Percentiles rank a stretch among this genome's conserved stretches.
Conservation (phyloP, 2,329 filamentous ascomycete genomes). For the Fusarium xylarioides region DNA sequence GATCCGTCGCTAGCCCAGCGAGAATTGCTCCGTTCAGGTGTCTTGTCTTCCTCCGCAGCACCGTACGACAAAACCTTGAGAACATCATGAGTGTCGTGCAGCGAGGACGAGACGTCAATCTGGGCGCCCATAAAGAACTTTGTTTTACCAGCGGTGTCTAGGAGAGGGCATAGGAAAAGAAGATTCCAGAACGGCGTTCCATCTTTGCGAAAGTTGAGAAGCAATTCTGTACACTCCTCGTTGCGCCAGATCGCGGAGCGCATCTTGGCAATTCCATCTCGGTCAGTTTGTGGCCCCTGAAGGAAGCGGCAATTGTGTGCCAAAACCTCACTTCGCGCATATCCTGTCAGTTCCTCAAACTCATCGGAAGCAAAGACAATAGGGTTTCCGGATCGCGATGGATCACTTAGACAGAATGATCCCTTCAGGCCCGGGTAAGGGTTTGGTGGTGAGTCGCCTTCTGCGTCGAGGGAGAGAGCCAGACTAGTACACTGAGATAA, state of each 20-base stretch:
- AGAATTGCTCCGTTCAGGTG: neutral
- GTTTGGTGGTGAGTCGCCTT: slow-evolving; percentile 42
- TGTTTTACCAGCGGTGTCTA: slow-evolving; percentile 57
- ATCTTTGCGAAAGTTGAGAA: slow-evolving; percentile 61
- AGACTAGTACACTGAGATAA: slow-evolving; percentile 56
- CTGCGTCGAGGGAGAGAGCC: slow-evolving; percentile 52
- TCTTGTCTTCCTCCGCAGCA: slow-evolving; percentile 34
- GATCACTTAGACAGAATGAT: slow-evolving; percentile 67
- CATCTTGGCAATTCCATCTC: slow-evolving; percentile 52
- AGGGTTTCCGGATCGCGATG: slow-evolving; percentile 58
- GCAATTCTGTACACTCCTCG: slow-evolving; percentile 58
- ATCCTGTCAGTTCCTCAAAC: slow-evolving; percentile 62
- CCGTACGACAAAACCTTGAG: slow-evolving; percentile 58
- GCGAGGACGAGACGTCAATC: slow-evolving; percentile 64
- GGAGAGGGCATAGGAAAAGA: slow-evolving; percentile 62
- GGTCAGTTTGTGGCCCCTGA: slow-evolving; percentile 58
- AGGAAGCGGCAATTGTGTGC: slow-evolving; percentile 60
- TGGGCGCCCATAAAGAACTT: slow-evolving; percentile 65
- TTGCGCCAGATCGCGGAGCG: slow-evolving; percentile 51
- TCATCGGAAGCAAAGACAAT: slow-evolving; percentile 60
- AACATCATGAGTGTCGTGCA: slow-evolving; percentile 61
- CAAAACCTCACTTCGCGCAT: slow-evolving; percentile 57
- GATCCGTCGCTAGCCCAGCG: slow-evolving; percentile 28
- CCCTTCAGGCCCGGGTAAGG: slow-evolving; percentile 65
- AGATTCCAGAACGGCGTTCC: slow-evolving; percentile 67